A percentile compares a stretch with the other conserved stretches of the same genome.
Conservation (phyloP, 495 filamentous ascomycete species). For the Pseudoneurospora amorphoporcata region DNA sequence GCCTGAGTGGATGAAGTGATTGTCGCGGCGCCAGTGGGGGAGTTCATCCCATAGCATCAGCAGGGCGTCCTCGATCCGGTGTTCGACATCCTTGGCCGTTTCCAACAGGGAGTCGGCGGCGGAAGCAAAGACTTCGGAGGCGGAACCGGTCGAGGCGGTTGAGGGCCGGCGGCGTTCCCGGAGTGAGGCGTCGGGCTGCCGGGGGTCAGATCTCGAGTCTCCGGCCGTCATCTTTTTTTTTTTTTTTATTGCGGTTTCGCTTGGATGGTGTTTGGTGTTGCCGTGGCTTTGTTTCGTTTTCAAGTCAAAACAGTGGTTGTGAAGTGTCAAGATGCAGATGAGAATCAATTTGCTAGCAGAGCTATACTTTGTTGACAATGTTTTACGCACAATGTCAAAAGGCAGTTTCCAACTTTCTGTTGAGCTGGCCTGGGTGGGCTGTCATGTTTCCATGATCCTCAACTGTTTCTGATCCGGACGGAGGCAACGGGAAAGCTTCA, state of each 20-base stretch:
- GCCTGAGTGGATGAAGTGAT: slow-evolving; percentile 31
- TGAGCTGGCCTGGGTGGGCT: background rate
- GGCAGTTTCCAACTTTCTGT: background rate
- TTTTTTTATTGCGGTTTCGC: background rate
- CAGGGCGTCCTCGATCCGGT: slow-evolving; percentile 17
- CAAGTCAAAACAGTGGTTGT: background rate
- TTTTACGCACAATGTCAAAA: background rate
- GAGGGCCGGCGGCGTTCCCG: background rate
- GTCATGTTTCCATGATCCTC: background rate
- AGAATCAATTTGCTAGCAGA: background rate
- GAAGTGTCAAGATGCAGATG: background rate
- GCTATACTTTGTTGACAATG: background rate
- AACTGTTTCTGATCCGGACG: background rate
- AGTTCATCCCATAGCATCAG: slow-evolving; percentile 35
- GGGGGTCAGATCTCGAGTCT: background rate
- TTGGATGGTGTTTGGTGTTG: background rate
- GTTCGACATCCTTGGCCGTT: slow-evolving; percentile 16
- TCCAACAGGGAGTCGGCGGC: slow-evolving; percentile 22
- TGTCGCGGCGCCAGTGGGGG: slow-evolving; percentile 35
- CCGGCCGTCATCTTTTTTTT: background rate
- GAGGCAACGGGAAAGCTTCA: background rate
- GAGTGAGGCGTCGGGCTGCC: background rate
- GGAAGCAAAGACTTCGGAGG: slow-evolving; percentile 14
- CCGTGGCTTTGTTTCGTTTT: background rate
- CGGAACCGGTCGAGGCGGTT: background rate